phyloP scores from a whole-genome alignment of 2,329 filamentous ascomycete genomes.

The Grosmannia huntii region DNA sequence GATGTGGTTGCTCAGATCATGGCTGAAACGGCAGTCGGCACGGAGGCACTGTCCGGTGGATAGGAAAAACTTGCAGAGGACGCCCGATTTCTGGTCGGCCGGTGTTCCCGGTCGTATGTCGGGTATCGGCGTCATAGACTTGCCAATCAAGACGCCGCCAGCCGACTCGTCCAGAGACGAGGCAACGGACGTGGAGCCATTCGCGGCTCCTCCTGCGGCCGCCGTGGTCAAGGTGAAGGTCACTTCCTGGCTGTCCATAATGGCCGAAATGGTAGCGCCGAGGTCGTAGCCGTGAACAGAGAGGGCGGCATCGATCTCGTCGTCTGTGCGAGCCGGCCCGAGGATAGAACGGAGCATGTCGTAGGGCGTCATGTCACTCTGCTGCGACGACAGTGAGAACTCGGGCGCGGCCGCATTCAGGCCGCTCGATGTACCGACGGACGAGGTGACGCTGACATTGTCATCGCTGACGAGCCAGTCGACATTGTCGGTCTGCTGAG shows the following conservation, averaged over 20 bases:
- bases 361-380: slow-evolving; percentile 90
- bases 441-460: slow-evolving; percentile 67
- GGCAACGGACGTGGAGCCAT: slow-evolving; percentile 12
- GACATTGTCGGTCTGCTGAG: slow-evolving; percentile 86
- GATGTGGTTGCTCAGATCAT: slow-evolving; percentile 87
- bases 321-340: slow-evolving; percentile 76
- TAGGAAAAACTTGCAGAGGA: slow-evolving; percentile 95
- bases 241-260: slow-evolving; percentile 58
- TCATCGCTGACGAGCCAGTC: slow-evolving; percentile 95
- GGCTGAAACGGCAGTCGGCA: slow-evolving; percentile 92
- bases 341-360: slow-evolving; percentile 95
- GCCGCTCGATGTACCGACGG: slow-evolving; percentile 49
- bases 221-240: slow-evolving; percentile 20
- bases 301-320: slow-evolving; percentile 87
- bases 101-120: slow-evolving; percentile 67
- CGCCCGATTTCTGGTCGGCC: slow-evolving; percentile 63
- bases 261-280: slow-evolving; percentile 75
- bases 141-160: slow-evolving; percentile 68
- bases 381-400: slow-evolving; percentile 48
- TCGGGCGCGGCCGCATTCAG: slow-evolving; percentile 74
- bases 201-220: slow-evolving; percentile 6
- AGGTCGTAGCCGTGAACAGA: slow-evolving; percentile 86
- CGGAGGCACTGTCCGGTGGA: slow-evolving; percentile 91
- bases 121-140: slow-evolving; percentile 69
- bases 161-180: slow-evolving; percentile 30